Evolutionary conservation across 1,284 basidiomycete species (phyloP), one percentile per base, ranked within the genome.

Genomic region (Polyporus tsugae): DNA sequence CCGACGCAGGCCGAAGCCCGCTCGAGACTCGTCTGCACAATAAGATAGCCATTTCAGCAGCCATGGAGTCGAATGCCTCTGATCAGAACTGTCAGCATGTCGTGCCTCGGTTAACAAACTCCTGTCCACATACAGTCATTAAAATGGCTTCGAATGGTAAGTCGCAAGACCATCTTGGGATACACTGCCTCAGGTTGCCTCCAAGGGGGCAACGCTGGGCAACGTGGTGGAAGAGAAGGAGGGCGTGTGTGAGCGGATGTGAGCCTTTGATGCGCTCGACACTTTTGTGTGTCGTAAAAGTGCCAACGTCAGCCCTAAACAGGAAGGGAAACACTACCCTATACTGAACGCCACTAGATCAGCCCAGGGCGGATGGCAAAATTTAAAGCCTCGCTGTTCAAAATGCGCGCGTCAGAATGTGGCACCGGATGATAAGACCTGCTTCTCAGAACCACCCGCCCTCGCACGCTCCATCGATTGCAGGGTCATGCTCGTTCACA

Each of bases 391-490:
- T 46, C 2, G n/a, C 44, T n/a, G 7, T 22, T 22, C n/a, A 4
- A 46, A 44, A 19, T 44, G 44, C n/a, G 22, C 44, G 44, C 44
- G 44, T 22, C n/a, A 46, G 44, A 46, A 22, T 17, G 7, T 46
- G 44, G 4, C 44, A 46, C 44, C n/a, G 44, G 44, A 17, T 46
- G 44, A 46, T 46, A 53, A 5, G 52, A n/a, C 52, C 52, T 53
- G 52, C 52, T 53, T 53, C 52, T 53, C 25, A 25, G 52, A 53
- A 53, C 29, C 52, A 33, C 44, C 22, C 44, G n/a, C n/a, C 19
- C 25, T 53, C 29, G 52, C 25, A 53, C 25, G 52, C 52, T 53
- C 29, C 52, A 29, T 53, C 29, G 52, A 53, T 33, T 6, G 52
- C 52, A 33, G 25, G 25, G 22, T 25, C 11, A 29, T 22, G 22